Evolutionary conservation across 78 protist genomes (phyloP).

Genomic region (Dictyostelium purpureum): DNA sequence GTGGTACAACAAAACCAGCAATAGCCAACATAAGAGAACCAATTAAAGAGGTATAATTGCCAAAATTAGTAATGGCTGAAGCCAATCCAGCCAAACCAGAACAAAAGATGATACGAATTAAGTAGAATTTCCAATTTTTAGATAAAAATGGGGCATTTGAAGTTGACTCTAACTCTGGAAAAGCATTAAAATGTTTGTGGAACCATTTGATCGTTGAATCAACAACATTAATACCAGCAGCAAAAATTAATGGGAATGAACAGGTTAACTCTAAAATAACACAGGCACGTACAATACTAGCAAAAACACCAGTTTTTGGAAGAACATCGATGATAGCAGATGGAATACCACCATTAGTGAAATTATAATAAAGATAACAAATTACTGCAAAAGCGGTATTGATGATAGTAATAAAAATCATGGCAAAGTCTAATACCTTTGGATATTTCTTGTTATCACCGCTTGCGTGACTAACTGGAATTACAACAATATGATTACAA

Average conservation of each 20-base stretch:
- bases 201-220: constrained; percentile 19
- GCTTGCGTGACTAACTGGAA: constrained; percentile 58
- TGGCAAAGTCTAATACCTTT: constrained; percentile 28
- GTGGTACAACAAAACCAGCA: constrained; percentile 64
- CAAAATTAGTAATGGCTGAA: constrained; percentile 29
- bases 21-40: constrained; percentile 67
- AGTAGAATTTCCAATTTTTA: constrained; percentile 58
- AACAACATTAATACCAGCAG: constrained; percentile 55
- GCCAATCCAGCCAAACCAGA: constrained; percentile 8
- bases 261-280: constrained; percentile 32
- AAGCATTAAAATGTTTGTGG: constrained; percentile 26
- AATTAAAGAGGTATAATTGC: constrained; percentile 36
- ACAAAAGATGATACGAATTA: not conserved
- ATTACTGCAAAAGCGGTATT: constrained; percentile 26
- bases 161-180: not conserved
- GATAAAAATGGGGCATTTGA: not conserved
- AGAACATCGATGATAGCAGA: constrained; percentile 3
- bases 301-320: constrained; percentile 31
- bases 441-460: constrained; percentile 44
- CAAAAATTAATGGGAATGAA: constrained; percentile 57
- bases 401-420: constrained; percentile 58
- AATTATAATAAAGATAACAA: constrained; percentile 46
- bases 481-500: constrained; percentile 55
- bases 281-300: constrained; percentile 34
- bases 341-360: constrained; percentile 6